These are phyloP conservation scores for Pilobolus umbonatus DNA, from an alignment of 192 early-diverging fungal species.

Conservation along the genomic window DNA sequence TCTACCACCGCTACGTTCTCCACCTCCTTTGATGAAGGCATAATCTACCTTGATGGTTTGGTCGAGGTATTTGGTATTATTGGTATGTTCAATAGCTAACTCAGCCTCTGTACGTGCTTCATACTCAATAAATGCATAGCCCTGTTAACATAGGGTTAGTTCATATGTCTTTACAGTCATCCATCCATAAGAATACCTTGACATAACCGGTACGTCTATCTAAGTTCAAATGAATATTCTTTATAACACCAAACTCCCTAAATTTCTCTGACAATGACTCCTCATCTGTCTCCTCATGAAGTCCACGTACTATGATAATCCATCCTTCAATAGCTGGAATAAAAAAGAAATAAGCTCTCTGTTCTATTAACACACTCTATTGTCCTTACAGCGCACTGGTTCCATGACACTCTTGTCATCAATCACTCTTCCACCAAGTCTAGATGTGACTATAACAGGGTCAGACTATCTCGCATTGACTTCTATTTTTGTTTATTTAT, in stretches of 20 bases:
- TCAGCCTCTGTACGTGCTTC: slow-evolving; percentile 74
- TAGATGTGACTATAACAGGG: background rate
- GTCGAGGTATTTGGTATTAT: slow-evolving; percentile 72
- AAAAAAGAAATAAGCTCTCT: background rate
- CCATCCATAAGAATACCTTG: slow-evolving; percentile 55
- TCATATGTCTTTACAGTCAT: background rate
- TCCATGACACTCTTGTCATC: slow-evolving; percentile 1
- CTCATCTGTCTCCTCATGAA: slow-evolving; percentile 94
- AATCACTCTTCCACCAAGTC: background rate
- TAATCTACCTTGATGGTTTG: slow-evolving; percentile 74
- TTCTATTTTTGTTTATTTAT: background rate
- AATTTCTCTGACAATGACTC: slow-evolving; percentile 86
- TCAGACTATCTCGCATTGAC: background rate
- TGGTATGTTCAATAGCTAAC: slow-evolving; percentile 66
- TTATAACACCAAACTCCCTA: slow-evolving; percentile 85
- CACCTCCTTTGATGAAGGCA: slow-evolving; percentile 70
- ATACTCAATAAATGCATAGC: slow-evolving; percentile 91
- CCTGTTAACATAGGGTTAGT: slow-evolving; percentile 45
- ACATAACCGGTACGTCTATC: slow-evolving; percentile 94
- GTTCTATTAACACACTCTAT: background rate
- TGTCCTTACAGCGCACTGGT: slow-evolving; percentile 20
- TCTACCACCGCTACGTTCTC: slow-evolving; percentile 28
- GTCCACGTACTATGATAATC: slow-evolving; percentile 88
- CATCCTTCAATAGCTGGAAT: slow-evolving; percentile 82
- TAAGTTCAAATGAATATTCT: slow-evolving; percentile 87